phyloP scores from a whole-genome alignment of 2,329 filamentous ascomycete genomes.

The Pseudogymnoascus sp. region DNA sequence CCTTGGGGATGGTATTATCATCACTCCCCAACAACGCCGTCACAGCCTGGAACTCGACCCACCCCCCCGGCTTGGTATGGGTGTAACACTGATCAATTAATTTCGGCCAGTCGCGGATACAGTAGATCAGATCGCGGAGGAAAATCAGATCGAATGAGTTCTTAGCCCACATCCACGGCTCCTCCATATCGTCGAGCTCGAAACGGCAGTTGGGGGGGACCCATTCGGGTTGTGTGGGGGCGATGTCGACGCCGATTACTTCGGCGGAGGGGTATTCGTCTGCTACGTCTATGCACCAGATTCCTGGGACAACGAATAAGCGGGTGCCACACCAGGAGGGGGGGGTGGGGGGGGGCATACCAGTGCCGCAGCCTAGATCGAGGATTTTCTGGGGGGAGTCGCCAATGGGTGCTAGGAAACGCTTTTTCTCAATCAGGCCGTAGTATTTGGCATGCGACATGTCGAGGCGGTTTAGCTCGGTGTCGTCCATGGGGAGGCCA shows the following conservation, averaged over 20 bases:
- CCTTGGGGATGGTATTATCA: conserved; percentile 1
- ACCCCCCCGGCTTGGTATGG: conserved; percentile 20
- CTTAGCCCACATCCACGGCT: conserved; percentile 21
- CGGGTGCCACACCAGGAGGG: background rate
- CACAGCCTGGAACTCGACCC: conserved; percentile 27
- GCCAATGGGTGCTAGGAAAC: conserved; percentile 16
- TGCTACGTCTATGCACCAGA: background rate
- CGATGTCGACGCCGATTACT: conserved; percentile 13
- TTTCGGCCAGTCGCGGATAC: conserved; percentile 14
- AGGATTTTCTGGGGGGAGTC: conserved; percentile 28
- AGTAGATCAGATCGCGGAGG: conserved; percentile 10
- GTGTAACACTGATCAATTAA: conserved; percentile 12
- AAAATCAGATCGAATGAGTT: too few relatives aligned
- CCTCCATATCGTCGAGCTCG: conserved; percentile 26
- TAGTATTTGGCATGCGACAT: conserved; percentile 33
- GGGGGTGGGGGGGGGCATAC: too few relatives aligned
- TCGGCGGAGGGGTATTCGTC: conserved; percentile 12
- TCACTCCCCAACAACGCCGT: conserved; percentile 11
- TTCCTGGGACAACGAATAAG: background rate
- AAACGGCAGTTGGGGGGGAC: conserved; percentile 21
- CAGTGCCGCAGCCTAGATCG: conserved; percentile 34
- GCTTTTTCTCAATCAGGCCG: conserved; percentile 14
- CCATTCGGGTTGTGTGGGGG: conserved; percentile 15
- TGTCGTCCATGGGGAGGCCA: conserved; percentile 35
- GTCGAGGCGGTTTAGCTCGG: conserved; percentile 35